A percentile compares a stretch with the other conserved stretches of the same genome.
These are phyloP conservation scores for Hymenoscyphus scutula DNA, from an alignment of 2,329 filamentous ascomycete genomes.

Conservation along the genomic window DNA sequence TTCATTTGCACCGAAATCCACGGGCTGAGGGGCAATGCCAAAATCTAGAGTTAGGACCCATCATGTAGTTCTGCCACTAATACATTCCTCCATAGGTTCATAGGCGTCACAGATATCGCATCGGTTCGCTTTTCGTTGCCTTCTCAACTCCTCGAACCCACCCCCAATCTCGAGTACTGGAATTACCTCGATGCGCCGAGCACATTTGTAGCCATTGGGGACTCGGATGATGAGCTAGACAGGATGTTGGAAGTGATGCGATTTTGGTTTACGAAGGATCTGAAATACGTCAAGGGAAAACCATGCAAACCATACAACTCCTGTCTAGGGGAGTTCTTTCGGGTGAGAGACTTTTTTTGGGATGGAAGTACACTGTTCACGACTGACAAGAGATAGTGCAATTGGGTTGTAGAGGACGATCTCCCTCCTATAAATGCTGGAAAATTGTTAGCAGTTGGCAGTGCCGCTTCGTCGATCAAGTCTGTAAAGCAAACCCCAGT, in stretches of 20 bases:
- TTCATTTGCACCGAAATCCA: not conserved
- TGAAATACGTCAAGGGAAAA: constrained; percentile 98
- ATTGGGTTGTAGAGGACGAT: constrained; percentile 87
- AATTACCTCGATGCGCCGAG: constrained; percentile 95
- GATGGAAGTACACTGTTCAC: not conserved
- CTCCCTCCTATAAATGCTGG: constrained; percentile 56
- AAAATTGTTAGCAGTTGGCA: constrained; percentile 22
- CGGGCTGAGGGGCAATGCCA: not conserved
- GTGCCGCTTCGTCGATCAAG: constrained; percentile 33
- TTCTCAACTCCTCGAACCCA: constrained; percentile 91
- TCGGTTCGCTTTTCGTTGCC: constrained; percentile 94
- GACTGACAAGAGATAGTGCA: constrained; percentile 59
- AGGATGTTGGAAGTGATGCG: constrained; percentile 92
- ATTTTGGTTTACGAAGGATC: constrained; percentile 98
- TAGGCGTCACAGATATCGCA: constrained; percentile 93
- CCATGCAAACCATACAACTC: constrained; percentile 99
- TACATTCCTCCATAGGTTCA: constrained; percentile 61
- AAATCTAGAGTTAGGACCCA: constrained; percentile 8
- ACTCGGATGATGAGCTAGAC: constrained; percentile 85
- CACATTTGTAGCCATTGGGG: constrained; percentile 78
- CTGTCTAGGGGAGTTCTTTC: constrained; percentile 93
- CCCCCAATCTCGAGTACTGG: constrained; percentile 98
- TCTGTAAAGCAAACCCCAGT: constrained; percentile 23
- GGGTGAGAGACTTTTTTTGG: constrained; percentile 53
- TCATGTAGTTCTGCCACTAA: constrained; percentile 15